phyloP scores from a whole-genome alignment of 805 yeast genomes.

The Pachysolen tannophilus region DNA sequence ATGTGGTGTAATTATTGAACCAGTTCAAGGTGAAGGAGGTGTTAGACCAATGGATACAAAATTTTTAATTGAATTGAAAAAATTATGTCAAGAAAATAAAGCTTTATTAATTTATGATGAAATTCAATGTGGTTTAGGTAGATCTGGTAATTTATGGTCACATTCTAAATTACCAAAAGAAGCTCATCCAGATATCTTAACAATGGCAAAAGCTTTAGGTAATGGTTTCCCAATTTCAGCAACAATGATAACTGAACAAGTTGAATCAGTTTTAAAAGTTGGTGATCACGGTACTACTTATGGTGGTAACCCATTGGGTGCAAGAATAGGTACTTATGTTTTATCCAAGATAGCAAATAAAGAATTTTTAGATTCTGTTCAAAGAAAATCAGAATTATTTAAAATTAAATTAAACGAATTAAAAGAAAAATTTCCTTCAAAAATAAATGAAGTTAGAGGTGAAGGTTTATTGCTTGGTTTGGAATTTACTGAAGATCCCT shows the following conservation, averaged over 20 bases:
- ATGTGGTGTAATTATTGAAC: slow-evolving; percentile 92
- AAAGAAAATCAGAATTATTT: slow-evolving; percentile 51
- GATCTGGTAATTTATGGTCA: slow-evolving; percentile 92
- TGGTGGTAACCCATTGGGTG: slow-evolving; percentile 94
- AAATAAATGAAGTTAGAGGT: slow-evolving; percentile 71
- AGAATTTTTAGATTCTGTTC: slow-evolving; percentile 54
- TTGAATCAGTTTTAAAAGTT: slow-evolving; percentile 63
- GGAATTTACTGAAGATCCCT: slow-evolving; percentile 63
- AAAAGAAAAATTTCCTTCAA: slow-evolving; percentile 47
- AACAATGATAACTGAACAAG: slow-evolving; percentile 73
- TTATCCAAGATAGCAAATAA: slow-evolving; percentile 55
- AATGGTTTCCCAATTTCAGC: slow-evolving; percentile 97
- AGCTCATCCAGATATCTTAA: slow-evolving; percentile 91
- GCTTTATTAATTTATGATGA: slow-evolving; percentile 87
- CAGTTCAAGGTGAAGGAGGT: slow-evolving; percentile 98
- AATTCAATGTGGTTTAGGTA: slow-evolving; percentile 93
- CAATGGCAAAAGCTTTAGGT: slow-evolving; percentile 94
- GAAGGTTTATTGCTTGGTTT: slow-evolving; percentile 83
- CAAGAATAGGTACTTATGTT: slow-evolving; percentile 74
- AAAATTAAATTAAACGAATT: slow-evolving; percentile 39
- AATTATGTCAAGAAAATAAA: slow-evolving; percentile 58
- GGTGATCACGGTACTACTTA: slow-evolving; percentile 99
- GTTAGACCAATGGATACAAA: slow-evolving; percentile 58
- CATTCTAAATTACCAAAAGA: slow-evolving; percentile 66
- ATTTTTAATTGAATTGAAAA: slow-evolving; percentile 58